These are phyloP conservation scores for Mortierella sp. DNA, from an alignment of 371 early-diverging fungal species.

Conservation along the genomic window DNA sequence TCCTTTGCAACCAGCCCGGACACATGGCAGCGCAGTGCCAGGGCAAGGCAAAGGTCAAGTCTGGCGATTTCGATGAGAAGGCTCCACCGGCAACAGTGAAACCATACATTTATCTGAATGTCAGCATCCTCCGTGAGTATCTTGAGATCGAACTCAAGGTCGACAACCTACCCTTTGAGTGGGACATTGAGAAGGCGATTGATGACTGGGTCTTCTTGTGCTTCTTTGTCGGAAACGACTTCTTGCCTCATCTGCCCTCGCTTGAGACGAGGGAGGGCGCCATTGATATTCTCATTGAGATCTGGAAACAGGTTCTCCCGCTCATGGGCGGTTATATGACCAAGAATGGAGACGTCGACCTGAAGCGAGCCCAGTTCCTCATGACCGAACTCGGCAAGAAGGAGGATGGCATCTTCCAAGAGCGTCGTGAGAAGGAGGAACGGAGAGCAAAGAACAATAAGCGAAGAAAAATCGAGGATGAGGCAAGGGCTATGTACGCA, in stretches of 20 bases:
- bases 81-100: slow-evolving; percentile 61
- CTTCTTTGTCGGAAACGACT: slow-evolving; percentile 99
- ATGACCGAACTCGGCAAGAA: slow-evolving; percentile 84
- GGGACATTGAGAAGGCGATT: slow-evolving; percentile 92
- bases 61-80: slow-evolving; percentile 71
- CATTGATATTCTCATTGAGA: slow-evolving; percentile 86
- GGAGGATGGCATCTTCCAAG: slow-evolving; percentile 89
- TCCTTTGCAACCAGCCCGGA: slow-evolving; percentile 86
- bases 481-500: slow-evolving; percentile 41
- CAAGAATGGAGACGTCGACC: slow-evolving; percentile 83
- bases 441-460: slow-evolving; percentile 46
- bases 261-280: slow-evolving; percentile 98
- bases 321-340: slow-evolving; percentile 90
- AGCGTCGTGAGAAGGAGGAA: slow-evolving; percentile 75
- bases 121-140: slow-evolving; percentile 93
- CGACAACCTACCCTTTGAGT: slow-evolving; percentile 72
- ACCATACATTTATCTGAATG: slow-evolving; percentile 92
- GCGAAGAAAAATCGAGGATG: slow-evolving; percentile 33
- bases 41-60: slow-evolving; percentile 74
- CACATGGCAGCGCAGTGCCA: slow-evolving; percentile 85
- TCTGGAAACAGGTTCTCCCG: slow-evolving; percentile 87
- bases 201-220: slow-evolving; percentile 99
- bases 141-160: slow-evolving; percentile 86
- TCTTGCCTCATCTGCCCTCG: slow-evolving; percentile 98
- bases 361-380: slow-evolving; percentile 81